Conservation (phyloP, 202 grass and related monocot species). For the Dendrocalamus latiflorus region DNA sequence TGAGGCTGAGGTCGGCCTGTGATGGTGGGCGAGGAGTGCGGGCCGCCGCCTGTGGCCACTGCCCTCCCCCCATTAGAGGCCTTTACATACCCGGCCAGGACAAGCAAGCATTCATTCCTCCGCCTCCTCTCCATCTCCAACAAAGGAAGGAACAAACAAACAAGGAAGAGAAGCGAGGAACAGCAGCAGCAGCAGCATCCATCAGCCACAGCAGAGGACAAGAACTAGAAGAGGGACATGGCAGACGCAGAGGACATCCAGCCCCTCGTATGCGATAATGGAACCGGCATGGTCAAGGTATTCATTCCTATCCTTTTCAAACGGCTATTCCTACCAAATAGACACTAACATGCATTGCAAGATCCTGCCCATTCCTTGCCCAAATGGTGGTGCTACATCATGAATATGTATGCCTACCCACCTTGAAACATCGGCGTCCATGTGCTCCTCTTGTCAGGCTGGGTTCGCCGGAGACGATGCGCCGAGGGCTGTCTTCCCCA, state of each 20-base stretch:
- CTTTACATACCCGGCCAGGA: not conserved
- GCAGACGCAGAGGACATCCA: not conserved
- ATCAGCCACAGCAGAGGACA: no score
- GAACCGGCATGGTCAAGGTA: not conserved
- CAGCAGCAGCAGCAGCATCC: not conserved
- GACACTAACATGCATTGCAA: not conserved
- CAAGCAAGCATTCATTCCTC: no score
- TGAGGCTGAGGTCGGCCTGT: not conserved
- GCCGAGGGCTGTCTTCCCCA: constrained; percentile 51
- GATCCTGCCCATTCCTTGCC: not conserved
- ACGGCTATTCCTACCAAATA: not conserved
- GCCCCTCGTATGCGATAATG: not conserved
- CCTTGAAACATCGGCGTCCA: not conserved
- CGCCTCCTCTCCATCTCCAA: not conserved
- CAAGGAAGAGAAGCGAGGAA: not conserved
- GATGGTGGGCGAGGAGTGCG: not conserved
- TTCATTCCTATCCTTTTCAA: not conserved
- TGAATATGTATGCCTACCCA: no score
- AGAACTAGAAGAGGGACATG: not conserved
- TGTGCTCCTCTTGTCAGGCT: constrained; percentile 13
- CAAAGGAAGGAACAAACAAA: not conserved
- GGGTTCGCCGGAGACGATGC: constrained; percentile 66
- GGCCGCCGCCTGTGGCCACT: not conserved
- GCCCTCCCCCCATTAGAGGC: not conserved
- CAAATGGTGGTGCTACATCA: not conserved